Percentiles rank a stretch among this genome's conserved stretches.
Evolutionary conservation across 75 land plant species (phyloP).

Genomic region (Larix kaempferi): DNA sequence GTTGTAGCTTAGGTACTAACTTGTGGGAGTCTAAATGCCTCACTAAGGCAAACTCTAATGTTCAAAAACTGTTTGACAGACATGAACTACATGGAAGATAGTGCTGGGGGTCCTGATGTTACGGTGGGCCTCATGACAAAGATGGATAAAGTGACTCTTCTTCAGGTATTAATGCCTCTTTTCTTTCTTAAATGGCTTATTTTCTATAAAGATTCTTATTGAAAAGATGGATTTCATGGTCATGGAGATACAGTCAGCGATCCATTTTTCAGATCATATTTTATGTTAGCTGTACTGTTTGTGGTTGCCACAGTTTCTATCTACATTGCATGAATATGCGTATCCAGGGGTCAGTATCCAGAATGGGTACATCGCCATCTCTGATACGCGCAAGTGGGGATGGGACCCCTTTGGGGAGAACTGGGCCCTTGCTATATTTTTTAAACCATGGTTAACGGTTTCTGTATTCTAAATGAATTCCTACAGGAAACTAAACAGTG

Average conservation of each 20-base stretch:
- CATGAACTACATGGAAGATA: slow-evolving; percentile 90
- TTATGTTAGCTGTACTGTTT: neutral
- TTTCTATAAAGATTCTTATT: neutral
- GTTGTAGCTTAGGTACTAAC: neutral
- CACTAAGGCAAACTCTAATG: neutral
- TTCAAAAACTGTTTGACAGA: slow-evolving; percentile 35
- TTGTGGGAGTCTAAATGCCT: neutral
- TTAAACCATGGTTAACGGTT: too few relatives aligned
- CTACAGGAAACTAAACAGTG: too few relatives aligned
- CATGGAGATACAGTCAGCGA: neutral
- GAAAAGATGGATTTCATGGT: neutral
- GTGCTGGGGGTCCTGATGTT: slow-evolving; percentile 98
- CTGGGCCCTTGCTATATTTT: too few relatives aligned
- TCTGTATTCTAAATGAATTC: too few relatives aligned
- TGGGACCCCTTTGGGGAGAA: too few relatives aligned
- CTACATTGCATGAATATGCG: neutral
- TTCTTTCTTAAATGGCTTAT: neutral
- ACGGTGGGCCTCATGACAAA: slow-evolving; percentile 77
- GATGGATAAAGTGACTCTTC: slow-evolving; percentile 85
- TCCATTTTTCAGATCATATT: neutral
- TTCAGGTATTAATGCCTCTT: slow-evolving; percentile 58
- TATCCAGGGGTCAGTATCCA: neutral
- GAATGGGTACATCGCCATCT: too few relatives aligned
- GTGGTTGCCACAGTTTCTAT: too few relatives aligned
- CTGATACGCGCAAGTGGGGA: too few relatives aligned